phyloP scores from a whole-genome alignment of 331 rosid genomes.

The Phaseolus coccineus region DNA sequence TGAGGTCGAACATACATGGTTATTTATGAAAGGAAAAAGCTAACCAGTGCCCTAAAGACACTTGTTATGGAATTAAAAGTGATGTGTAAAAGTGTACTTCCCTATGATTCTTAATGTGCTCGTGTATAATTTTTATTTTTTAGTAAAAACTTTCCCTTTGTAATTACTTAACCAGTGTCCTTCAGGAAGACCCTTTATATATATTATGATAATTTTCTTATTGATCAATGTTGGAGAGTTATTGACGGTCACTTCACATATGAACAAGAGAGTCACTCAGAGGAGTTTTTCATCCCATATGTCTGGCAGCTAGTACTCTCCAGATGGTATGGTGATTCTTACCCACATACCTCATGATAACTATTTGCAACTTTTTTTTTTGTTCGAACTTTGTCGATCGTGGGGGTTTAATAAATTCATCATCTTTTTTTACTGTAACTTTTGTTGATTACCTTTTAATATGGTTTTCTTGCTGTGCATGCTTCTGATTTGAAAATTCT shows the following conservation, averaged over 20 bases:
- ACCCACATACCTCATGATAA: background rate
- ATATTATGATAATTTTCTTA: background rate
- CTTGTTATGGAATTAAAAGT: background rate
- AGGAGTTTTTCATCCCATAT: slow-evolving; percentile 80
- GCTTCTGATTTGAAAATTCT: slow-evolving; percentile 21
- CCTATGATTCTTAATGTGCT: background rate
- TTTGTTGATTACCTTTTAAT: background rate
- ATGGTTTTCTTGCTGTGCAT: background rate
- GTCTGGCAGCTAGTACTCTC: slow-evolving; percentile 72
- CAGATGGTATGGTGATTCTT: slow-evolving; percentile 25
- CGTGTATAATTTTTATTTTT: no score
- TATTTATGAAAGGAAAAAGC: background rate
- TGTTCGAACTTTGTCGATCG: slow-evolving; percentile 4
- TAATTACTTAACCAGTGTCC: background rate
- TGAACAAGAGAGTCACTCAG: slow-evolving; percentile 81
- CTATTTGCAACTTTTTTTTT: background rate
- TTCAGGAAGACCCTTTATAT: background rate
- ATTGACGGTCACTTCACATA: slow-evolving; percentile 56
- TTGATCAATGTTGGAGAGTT: slow-evolving; percentile 22
- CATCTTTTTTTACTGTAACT: background rate
- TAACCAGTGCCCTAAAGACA: background rate
- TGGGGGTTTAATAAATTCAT: background rate
- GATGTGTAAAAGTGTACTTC: background rate
- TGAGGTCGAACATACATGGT: background rate
- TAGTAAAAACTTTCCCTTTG: background rate